These are phyloP conservation scores for Hirsutella minnesotensis DNA, from an alignment of 2,329 filamentous ascomycete genomes.

Conservation along the genomic window DNA sequence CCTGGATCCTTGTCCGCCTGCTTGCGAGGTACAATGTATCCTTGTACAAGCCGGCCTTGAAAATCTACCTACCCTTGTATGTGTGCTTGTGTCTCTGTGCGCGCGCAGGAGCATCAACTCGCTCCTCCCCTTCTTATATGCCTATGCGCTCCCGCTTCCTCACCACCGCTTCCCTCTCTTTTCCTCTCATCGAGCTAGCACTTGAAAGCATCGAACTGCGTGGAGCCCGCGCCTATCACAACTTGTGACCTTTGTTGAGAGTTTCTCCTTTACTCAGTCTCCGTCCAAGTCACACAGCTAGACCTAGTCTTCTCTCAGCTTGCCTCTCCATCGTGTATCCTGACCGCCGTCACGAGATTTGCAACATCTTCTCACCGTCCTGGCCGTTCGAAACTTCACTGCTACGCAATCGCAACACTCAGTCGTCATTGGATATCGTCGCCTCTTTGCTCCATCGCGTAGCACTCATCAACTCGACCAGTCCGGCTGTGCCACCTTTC, in stretches of 20 bases:
- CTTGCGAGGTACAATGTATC: neutral
- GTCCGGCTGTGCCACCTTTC: neutral
- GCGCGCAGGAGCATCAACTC: neutral
- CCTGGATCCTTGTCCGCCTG: neutral
- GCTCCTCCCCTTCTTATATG: conserved; percentile 17
- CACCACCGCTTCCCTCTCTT: conserved; percentile 4
- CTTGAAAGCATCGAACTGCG: neutral
- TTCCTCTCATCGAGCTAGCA: neutral
- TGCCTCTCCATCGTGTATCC: too few relatives aligned
- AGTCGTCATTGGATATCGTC: too few relatives aligned
- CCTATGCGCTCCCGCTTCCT: conserved; percentile 20
- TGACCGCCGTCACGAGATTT: too few relatives aligned
- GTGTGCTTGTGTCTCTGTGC: neutral
- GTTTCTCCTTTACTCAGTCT: too few relatives aligned
- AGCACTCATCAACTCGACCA: neutral
- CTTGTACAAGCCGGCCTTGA: neutral
- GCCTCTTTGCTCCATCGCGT: neutral
- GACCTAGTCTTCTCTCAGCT: too few relatives aligned
- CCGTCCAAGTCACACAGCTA: too few relatives aligned
- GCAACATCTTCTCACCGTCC: too few relatives aligned
- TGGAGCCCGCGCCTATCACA: too few relatives aligned
- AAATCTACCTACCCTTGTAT: neutral
- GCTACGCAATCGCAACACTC: too few relatives aligned
- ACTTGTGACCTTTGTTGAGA: too few relatives aligned
- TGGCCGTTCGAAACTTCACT: too few relatives aligned